These are phyloP conservation scores for Cyanodermella asteris DNA, from an alignment of 2,329 filamentous ascomycete genomes.

Conservation along the genomic window DNA sequence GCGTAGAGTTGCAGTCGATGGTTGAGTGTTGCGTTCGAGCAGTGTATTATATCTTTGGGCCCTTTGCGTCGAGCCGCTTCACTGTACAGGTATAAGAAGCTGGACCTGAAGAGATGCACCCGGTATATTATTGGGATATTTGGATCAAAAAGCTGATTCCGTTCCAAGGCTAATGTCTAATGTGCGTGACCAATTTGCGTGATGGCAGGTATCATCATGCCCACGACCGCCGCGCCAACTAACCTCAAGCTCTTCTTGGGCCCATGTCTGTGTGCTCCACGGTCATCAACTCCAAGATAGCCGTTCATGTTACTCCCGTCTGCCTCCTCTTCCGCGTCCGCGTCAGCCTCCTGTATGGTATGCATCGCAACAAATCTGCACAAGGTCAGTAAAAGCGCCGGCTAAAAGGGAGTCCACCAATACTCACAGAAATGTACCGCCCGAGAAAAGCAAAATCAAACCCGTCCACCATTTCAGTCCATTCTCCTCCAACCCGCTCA, in stretches of 20 bases:
- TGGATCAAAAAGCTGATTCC: too few species aligned
- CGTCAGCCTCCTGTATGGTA: constrained; percentile 69
- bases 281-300: constrained; percentile 20
- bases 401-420: not conserved
- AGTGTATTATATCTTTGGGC: too few species aligned
- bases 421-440: constrained; percentile 79
- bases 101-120: too few species aligned
- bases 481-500: constrained; percentile 30
- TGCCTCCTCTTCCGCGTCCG: constrained; percentile 13
- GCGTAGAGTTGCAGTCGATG: too few species aligned
- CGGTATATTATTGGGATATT: too few species aligned
- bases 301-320: constrained; percentile 24
- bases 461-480: constrained; percentile 72
- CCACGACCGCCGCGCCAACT: constrained; percentile 46
- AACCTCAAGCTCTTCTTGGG: constrained; percentile 41
- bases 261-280: constrained; percentile 26
- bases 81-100: too few species aligned
- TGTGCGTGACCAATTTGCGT: constrained; percentile 63
- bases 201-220: constrained; percentile 58
- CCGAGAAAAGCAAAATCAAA: constrained; percentile 82
- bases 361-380: constrained; percentile 91
- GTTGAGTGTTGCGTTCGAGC: too few species aligned
- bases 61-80: too few species aligned
- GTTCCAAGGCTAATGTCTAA: too few species aligned
- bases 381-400: not conserved